Conservation (phyloP, 2,329 filamentous ascomycete species). For the Pyrenophora graminea region DNA sequence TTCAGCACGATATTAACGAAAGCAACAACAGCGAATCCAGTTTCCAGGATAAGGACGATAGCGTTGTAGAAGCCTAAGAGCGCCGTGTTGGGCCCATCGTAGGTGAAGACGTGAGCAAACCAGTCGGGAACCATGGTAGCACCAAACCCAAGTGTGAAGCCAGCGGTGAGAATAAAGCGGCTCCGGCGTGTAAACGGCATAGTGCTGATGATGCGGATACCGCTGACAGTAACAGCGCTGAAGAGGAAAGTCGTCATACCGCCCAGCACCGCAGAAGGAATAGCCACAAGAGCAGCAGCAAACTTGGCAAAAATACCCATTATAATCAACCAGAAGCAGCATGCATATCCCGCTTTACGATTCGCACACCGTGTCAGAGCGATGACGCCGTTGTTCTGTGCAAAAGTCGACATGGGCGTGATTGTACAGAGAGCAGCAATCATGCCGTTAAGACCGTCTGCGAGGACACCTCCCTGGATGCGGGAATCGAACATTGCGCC, state of each 20-base stretch:
- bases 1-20: slow-evolving; percentile 75
- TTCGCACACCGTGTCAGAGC: slow-evolving; percentile 81
- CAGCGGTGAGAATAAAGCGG: slow-evolving; percentile 78
- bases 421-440: slow-evolving; percentile 78
- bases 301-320: slow-evolving; percentile 87
- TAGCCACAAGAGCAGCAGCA: slow-evolving; percentile 75
- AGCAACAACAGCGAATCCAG: slow-evolving; percentile 73
- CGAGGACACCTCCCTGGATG: slow-evolving; percentile 78
- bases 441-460: slow-evolving; percentile 76
- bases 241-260: slow-evolving; percentile 76
- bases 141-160: slow-evolving; percentile 71
- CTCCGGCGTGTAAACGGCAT: slow-evolving; percentile 78
- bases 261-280: slow-evolving; percentile 60
- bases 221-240: slow-evolving; percentile 73
- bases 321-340: slow-evolving; percentile 74
- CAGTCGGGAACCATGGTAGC: slow-evolving; percentile 59
- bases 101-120: slow-evolving; percentile 74
- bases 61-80: slow-evolving; percentile 77
- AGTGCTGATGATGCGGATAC: slow-evolving; percentile 73
- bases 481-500: slow-evolving; percentile 73
- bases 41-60: slow-evolving; percentile 53
- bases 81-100: slow-evolving; percentile 67
- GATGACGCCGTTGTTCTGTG: slow-evolving; percentile 52
- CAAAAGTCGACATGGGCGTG: slow-evolving; percentile 70
- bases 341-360: slow-evolving; percentile 77